Conservation (phyloP, 73 alveolate genomes). For the Halteria grandinella region DNA sequence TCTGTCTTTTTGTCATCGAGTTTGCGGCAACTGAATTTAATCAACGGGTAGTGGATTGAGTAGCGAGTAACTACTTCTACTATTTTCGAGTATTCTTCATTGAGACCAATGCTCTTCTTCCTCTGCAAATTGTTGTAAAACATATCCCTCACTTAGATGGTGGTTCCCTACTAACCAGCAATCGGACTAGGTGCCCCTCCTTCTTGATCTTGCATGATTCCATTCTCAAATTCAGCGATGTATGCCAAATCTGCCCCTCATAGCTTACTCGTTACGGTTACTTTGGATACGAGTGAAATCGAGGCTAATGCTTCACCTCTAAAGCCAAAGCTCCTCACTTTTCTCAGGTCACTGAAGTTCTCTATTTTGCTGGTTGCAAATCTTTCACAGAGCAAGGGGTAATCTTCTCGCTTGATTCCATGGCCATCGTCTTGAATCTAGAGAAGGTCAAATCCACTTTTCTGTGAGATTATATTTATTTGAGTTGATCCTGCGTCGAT, state of each 20-base stretch:
- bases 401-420: slow-evolving; percentile 92
- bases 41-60: slow-evolving; percentile 71
- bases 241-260: slow-evolving; percentile 79
- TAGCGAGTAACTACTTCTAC: slow-evolving; percentile 77
- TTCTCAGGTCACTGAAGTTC: slow-evolving; percentile 79
- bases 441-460: slow-evolving; percentile 91
- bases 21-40: slow-evolving; percentile 54
- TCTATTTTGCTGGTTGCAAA: slow-evolving; percentile 93
- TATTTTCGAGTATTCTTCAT: slow-evolving; percentile 68
- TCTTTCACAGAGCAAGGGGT: slow-evolving; percentile 93
- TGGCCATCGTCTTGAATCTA: slow-evolving; percentile 94
- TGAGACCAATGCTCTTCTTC: slow-evolving; percentile 52
- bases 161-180: slow-evolving; percentile 73
- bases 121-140: slow-evolving; percentile 75
- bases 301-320: slow-evolving; percentile 98
- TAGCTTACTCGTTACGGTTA: slow-evolving; percentile 82
- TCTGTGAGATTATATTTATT: slow-evolving; percentile 72
- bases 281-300: slow-evolving; percentile 87
- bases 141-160: slow-evolving; percentile 65
- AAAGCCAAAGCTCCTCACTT: slow-evolving; percentile 93
- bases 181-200: slow-evolving; percentile 64
- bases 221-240: slow-evolving; percentile 74
- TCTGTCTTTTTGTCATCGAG: slow-evolving; percentile 51
- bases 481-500: slow-evolving; percentile 93
- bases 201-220: slow-evolving; percentile 60